Evolutionary conservation across 2,329 filamentous ascomycete species (phyloP), one percentile per base, ranked within the genome.

Genomic region (Penicillium sp.): DNA sequence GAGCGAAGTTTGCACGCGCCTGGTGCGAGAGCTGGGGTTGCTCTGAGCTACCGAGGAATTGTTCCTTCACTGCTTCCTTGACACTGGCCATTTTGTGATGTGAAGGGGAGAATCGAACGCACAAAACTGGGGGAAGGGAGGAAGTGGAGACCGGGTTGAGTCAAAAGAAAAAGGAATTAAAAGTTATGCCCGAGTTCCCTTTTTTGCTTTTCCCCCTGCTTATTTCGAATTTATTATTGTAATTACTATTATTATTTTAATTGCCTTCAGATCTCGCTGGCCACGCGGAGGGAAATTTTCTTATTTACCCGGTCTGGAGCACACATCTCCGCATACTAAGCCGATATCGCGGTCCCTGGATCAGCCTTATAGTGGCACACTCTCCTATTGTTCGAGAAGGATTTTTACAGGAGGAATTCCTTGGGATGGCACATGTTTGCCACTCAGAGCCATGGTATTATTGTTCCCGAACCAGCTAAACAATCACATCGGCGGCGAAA

Each of bases 51-150:
- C 91, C 91, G 57, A 94, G 77, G 66, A 96, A 82, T 65, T 84
- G 85, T 79, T 92, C 91, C 79, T 91, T 95, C 72, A 95, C 86
- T 58, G 83, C 81, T 74, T 88, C 87, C 74, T 84, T 88, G 62
- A 88, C 82, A 47, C 70, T 72, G 44, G 76, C 64, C 77, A 80
- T 79, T 61, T 79, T 62, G 64, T 71, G 59, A 52, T 57, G 24
- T 45, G 16, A 57, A 48, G 27, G 31, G 42, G 21, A 45, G 44
- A 21, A 36, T 43, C 24, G 43, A 43, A 11, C 46, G 39, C 58
- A 57, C 51, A 54, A 52, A 34, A 32, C 40, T 40, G 55, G 47
- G 53, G 55, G 58, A 56, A 58, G 43, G 58, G 54, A 56, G 49
- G 47, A 52, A 57, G 63, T 64, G 63, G 61, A 65, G 63, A 59